A percentile compares a stretch with the other conserved stretches of the same genome.
Evolutionary conservation across 1,284 basidiomycete species (phyloP).

Genomic region (Apiotrichum veenhuisii): DNA sequence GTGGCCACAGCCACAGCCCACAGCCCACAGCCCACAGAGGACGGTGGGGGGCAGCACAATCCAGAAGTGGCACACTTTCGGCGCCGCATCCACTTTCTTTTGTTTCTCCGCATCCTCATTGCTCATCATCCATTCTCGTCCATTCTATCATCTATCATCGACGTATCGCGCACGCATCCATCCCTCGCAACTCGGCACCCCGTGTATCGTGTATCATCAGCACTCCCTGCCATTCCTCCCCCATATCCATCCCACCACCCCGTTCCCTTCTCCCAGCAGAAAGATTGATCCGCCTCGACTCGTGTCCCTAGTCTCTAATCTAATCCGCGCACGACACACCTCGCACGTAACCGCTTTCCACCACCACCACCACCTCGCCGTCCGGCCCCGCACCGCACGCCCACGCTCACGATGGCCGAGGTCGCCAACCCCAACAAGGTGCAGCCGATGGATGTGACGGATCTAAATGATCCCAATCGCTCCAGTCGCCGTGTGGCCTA

Average conservation of each 20-base stretch:
- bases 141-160: neutral
- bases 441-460: constrained; percentile 18
- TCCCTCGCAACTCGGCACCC: too few species aligned
- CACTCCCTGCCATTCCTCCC: too few species aligned
- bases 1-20: too few species aligned
- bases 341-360: neutral
- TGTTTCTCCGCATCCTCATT: neutral
- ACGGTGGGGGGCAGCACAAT: too few species aligned
- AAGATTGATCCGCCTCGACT: too few species aligned
- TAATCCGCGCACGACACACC: too few species aligned
- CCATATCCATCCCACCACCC: too few species aligned
- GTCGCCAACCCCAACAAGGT: constrained; percentile 14
- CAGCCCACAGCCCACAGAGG: too few species aligned
- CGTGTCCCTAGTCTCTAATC: neutral
- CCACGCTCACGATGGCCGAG: constrained; percentile 4
- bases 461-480: constrained; percentile 20
- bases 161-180: too few species aligned
- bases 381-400: neutral
- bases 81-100: neutral
- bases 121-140: neutral
- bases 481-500: constrained; percentile 22
- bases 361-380: neutral
- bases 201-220: too few species aligned
- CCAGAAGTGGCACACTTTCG: too few species aligned
- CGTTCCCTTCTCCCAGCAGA: neutral